Evolutionary conservation across 306 rosid genomes (phyloP), one percentile per base, ranked within the genome.

Genomic region (Crotalaria pallida): DNA sequence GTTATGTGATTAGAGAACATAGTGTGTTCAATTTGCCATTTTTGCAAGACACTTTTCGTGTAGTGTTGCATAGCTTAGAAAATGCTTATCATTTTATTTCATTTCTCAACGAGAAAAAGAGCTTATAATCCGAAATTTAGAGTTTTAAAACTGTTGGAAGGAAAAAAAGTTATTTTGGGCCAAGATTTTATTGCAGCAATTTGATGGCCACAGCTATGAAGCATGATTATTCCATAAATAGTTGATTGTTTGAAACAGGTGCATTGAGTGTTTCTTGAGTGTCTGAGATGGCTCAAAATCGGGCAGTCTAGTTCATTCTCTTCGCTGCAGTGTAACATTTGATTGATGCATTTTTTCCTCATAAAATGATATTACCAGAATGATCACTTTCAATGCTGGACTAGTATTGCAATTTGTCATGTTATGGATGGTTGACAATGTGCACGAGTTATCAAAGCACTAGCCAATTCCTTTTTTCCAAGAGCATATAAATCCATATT

Each of bases 231-330:
- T 23, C 23, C 8, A 23, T 17, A 38, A 43, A 43, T 22, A 41
- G 6, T 33, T 33, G 9, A 1, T 7, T 7, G 38, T 33, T 26
- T 33, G 38, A 29, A 41, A 63, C 55, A 41, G 3, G 5, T 26
- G 1, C 17, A 12, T 45, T 61, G 3, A 15, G 38, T 49, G 67
- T 57, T 79, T 74, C 67, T 43, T 48, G 57, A 33, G 63, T 26
- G 51, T 56, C 17, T 62, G 71, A 68, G 34, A 56, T 56, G 49
- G 59, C 57, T 43, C 53, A 52, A 75, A 75, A 59, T 49, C 61
- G 72, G 67, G 40, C 34, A 24, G 47, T 34, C 21, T 65, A 26
- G 72, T 65, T 69, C 48, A 34, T 70, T 31, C 26, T 50, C 18
- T 72, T 59, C 31, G 58, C 67, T 65, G 38, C 38, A 5, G 38